These are phyloP conservation scores for Lactarius hatsudake DNA, from an alignment of 768 basidiomycete genomes.

Conservation along the genomic window DNA sequence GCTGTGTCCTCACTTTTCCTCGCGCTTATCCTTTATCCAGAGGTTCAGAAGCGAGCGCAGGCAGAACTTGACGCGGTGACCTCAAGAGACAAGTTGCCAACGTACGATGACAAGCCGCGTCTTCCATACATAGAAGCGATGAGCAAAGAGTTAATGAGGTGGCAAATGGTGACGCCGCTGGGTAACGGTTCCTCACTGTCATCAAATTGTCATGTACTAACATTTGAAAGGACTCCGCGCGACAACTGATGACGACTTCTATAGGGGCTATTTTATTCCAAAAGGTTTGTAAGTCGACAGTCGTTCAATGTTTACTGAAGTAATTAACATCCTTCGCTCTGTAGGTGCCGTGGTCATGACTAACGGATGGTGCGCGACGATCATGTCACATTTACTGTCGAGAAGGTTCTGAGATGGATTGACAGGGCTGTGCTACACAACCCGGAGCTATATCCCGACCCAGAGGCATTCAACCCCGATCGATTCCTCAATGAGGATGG, in stretches of 20 bases:
- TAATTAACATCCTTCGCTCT: not conserved
- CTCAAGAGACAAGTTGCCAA: not conserved
- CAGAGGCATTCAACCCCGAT: slow-evolving; percentile 32
- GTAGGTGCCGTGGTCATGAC: slow-evolving; percentile 22
- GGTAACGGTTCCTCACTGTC: slow-evolving; percentile 1
- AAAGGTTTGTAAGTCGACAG: slow-evolving; percentile 17
- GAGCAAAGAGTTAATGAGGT: slow-evolving; percentile 29
- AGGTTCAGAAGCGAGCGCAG: slow-evolving; percentile 29
- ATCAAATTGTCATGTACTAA: not conserved
- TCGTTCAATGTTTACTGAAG: slow-evolving; percentile 21
- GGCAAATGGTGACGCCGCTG: slow-evolving; percentile 27
- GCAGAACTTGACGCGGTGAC: slow-evolving; percentile 30
- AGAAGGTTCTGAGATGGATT: not conserved
- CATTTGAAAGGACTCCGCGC: slow-evolving; percentile 17
- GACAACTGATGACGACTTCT: slow-evolving; percentile 4
- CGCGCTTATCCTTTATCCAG: slow-evolving; percentile 31
- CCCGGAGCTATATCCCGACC: slow-evolving; percentile 31
- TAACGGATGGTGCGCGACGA: slow-evolving; percentile 28
- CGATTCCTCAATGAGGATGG: slow-evolving; percentile 26
- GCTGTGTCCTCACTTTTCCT: slow-evolving; percentile 31
- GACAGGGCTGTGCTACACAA: slow-evolving; percentile 22
- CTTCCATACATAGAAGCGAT: slow-evolving; percentile 27
- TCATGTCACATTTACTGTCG: not conserved
- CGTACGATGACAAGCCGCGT: not conserved
- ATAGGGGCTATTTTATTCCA: not conserved